phyloP scores from a whole-genome alignment of 495 filamentous ascomycete genomes.

The Pseudomonodictys pantanalensis region DNA sequence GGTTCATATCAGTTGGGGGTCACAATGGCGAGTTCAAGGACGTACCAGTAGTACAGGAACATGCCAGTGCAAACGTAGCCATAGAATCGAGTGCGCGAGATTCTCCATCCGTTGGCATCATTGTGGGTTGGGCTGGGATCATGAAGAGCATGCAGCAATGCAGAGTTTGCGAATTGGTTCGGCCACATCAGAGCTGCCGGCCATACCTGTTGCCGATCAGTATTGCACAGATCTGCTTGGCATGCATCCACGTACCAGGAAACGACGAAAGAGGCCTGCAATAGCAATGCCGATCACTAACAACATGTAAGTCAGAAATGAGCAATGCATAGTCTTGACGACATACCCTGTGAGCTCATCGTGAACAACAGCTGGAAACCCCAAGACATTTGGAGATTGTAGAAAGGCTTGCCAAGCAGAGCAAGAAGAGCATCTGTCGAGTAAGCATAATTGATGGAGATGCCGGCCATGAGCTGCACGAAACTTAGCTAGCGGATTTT shows the following conservation, averaged over 20 bases:
- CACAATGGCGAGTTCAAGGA: no score
- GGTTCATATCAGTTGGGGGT: no score
- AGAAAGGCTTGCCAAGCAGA: conserved; percentile 38
- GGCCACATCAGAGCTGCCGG: conserved; percentile 79
- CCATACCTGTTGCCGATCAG: conserved; percentile 33
- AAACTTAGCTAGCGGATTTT: background rate
- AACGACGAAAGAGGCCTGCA: conserved; percentile 65
- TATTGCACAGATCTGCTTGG: background rate
- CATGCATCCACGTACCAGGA: conserved; percentile 49
- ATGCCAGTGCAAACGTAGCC: conserved; percentile 56
- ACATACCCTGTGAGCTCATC: conserved; percentile 69
- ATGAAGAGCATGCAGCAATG: conserved; percentile 70
- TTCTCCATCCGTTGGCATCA: conserved; percentile 61
- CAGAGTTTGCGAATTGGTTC: conserved; percentile 58
- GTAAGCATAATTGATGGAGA: conserved; percentile 22
- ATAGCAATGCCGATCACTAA: conserved; percentile 73
- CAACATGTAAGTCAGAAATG: no score
- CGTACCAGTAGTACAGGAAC: conserved; percentile 64
- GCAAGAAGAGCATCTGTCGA: conserved; percentile 15
- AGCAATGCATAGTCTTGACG: no score
- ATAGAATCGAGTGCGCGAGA: conserved; percentile 65
- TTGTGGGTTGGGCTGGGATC: conserved; percentile 60
- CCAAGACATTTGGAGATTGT: conserved; percentile 64
- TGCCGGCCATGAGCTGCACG: conserved; percentile 23
- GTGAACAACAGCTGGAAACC: conserved; percentile 66